Percentiles rank a stretch among this genome's conserved stretches.
Evolutionary conservation across 768 basidiomycete genomes (phyloP).

Genomic region (Amanita inopinata): DNA sequence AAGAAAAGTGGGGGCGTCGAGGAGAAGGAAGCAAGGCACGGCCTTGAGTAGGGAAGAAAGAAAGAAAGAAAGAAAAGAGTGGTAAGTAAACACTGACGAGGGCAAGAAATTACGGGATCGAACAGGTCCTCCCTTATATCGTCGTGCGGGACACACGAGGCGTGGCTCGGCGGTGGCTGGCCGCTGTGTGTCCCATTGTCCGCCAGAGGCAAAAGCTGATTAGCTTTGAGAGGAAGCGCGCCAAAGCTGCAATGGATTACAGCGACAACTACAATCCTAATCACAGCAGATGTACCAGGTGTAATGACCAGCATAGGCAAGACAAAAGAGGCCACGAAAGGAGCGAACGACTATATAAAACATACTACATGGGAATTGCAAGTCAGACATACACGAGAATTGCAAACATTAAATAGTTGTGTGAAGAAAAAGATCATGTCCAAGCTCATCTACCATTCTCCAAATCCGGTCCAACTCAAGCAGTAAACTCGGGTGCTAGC

Average conservation of each 20-base stretch:
- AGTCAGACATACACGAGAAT: no score
- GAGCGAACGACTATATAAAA: slow-evolving; percentile 6
- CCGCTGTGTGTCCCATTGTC: no score
- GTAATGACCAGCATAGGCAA: not conserved
- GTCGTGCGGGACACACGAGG: not conserved
- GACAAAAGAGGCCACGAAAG: not conserved
- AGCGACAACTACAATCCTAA: no score
- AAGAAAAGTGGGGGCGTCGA: slow-evolving; percentile 6
- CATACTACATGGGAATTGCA: no score
- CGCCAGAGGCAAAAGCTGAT: no score
- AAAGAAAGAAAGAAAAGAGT: slow-evolving; percentile 13
- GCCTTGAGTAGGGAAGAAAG: slow-evolving; percentile 8
- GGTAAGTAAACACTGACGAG: slow-evolving; percentile 3
- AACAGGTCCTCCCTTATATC: slow-evolving; percentile 3
- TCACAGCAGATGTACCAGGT: no score
- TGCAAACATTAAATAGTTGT: no score
- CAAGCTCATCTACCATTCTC: not conserved
- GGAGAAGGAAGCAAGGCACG: slow-evolving; percentile 3
- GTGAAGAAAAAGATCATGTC: no score
- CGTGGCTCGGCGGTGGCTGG: no score
- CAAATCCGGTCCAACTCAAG: not conserved
- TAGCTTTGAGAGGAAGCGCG: no score
- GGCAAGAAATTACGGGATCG: not conserved
- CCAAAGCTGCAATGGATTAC: no score
- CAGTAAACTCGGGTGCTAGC: slow-evolving; percentile 22